Conservation (phyloP, 129 eudicot genomes). For the Saposhnikovia divaricata region DNA sequence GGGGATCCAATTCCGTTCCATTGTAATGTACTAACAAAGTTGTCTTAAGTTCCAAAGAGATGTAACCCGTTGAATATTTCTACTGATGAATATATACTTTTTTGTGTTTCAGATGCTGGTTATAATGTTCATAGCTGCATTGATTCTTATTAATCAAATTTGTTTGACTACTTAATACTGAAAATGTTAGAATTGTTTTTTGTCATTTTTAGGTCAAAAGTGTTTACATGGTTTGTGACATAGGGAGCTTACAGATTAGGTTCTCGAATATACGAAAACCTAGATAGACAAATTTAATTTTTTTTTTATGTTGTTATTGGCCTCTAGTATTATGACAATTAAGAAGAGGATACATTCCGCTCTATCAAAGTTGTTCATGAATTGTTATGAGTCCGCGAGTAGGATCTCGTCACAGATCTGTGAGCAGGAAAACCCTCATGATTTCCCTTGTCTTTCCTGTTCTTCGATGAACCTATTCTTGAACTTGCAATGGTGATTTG, state of each 20-base stretch:
- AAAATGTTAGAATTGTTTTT: neutral
- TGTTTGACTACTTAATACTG: neutral
- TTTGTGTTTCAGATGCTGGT: neutral
- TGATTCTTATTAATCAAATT: neutral
- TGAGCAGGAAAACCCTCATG: no score
- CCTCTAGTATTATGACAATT: neutral
- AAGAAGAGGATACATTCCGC: neutral
- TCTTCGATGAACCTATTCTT: no score
- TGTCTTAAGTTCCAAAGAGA: neutral
- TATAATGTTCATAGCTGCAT: neutral
- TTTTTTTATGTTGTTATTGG: neutral
- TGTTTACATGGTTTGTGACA: neutral
- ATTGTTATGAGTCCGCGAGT: no score
- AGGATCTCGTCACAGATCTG: no score
- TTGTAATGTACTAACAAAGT: neutral
- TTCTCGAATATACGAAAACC: neutral
- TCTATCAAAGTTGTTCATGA: neutral
- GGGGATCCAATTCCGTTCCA: neutral
- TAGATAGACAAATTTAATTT: neutral
- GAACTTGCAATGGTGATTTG: no score
- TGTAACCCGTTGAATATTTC: neutral
- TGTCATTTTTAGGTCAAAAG: neutral
- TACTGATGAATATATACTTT: no score
- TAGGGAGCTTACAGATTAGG: neutral
- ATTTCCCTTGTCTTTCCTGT: no score